Conservation (phyloP, 768 basidiomycete species). For the Sistotremastrum suecicum region DNA sequence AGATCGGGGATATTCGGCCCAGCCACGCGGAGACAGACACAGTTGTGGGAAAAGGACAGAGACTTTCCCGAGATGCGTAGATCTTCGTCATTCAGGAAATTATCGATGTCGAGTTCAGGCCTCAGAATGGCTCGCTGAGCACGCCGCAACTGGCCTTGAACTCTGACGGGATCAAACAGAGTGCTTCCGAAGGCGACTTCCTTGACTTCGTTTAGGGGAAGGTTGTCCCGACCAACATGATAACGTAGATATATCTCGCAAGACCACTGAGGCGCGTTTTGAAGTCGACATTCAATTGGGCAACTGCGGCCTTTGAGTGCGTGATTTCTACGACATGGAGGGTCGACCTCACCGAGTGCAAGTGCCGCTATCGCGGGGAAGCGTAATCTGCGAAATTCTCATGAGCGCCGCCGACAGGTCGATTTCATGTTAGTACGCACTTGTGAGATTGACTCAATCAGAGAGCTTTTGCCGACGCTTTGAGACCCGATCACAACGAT, state of each 20-base stretch:
- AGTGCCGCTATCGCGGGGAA: slow-evolving; percentile 60
- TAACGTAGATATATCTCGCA: slow-evolving; percentile 21
- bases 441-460: slow-evolving; percentile 58
- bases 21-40: slow-evolving; percentile 42
- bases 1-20: slow-evolving; percentile 47
- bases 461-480: slow-evolving; percentile 62
- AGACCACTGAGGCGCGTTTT: slow-evolving; percentile 17
- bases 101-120: slow-evolving; percentile 2
- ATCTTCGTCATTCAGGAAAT: slow-evolving; percentile 5
- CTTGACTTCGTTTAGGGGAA: slow-evolving; percentile 4
- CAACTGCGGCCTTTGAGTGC: slow-evolving; percentile 11
- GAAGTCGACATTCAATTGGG: slow-evolving; percentile 23
- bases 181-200: slow-evolving; percentile 6
- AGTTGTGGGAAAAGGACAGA: slow-evolving; percentile 39
- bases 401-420: neutral
- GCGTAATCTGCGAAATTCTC: slow-evolving; percentile 31
- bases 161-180: slow-evolving; percentile 5
- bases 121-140: slow-evolving; percentile 12
- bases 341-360: slow-evolving; percentile 52
- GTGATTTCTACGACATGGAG: too few relatives aligned
- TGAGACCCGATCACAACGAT: slow-evolving; percentile 64
- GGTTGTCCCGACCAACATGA: slow-evolving; percentile 14
- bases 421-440: neutral
- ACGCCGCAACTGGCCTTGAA: slow-evolving; percentile 7
- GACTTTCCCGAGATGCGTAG: neutral